phyloP scores from a whole-genome alignment of 2,329 filamentous ascomycete genomes.

The Verticillium tricorpus region DNA sequence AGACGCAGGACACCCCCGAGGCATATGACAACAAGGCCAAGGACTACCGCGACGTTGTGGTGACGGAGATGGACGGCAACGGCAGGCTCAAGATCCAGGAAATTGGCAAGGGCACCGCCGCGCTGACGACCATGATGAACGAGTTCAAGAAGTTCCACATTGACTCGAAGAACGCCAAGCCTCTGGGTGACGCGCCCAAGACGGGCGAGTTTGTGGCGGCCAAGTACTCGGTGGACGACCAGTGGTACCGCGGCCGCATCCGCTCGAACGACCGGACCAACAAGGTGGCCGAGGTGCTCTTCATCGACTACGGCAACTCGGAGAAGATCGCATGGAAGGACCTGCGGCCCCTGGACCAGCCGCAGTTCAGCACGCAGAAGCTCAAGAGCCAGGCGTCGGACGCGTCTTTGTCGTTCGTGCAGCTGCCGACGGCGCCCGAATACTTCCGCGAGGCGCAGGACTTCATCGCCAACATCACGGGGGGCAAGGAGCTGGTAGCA shows the following conservation, averaged over 20 bases:
- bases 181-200: constrained; percentile 75
- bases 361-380: constrained; percentile 75
- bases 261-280: constrained; percentile 88
- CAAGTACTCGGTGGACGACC: constrained; percentile 80
- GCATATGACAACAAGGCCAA: constrained; percentile 57
- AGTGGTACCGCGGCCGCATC: constrained; percentile 93
- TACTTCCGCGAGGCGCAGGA: constrained; percentile 78
- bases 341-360: constrained; percentile 74
- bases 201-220: constrained; percentile 88
- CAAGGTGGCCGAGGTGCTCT: constrained; percentile 85
- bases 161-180: constrained; percentile 72
- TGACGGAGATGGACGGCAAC: constrained; percentile 82
- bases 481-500: constrained; percentile 74
- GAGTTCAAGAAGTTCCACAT: constrained; percentile 89
- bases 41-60: constrained; percentile 90
- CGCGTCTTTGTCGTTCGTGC: constrained; percentile 80
- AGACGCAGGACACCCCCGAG: constrained; percentile 41
- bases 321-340: constrained; percentile 82
- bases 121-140: constrained; percentile 82
- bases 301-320: constrained; percentile 94
- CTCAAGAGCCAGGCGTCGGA: constrained; percentile 85
- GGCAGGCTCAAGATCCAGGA: constrained; percentile 88
- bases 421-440: constrained; percentile 76
- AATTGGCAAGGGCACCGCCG: constrained; percentile 78
- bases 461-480: constrained; percentile 71